These are phyloP conservation scores for Boletellus emodensis DNA, from an alignment of 768 basidiomycete species.

Conservation along the genomic window DNA sequence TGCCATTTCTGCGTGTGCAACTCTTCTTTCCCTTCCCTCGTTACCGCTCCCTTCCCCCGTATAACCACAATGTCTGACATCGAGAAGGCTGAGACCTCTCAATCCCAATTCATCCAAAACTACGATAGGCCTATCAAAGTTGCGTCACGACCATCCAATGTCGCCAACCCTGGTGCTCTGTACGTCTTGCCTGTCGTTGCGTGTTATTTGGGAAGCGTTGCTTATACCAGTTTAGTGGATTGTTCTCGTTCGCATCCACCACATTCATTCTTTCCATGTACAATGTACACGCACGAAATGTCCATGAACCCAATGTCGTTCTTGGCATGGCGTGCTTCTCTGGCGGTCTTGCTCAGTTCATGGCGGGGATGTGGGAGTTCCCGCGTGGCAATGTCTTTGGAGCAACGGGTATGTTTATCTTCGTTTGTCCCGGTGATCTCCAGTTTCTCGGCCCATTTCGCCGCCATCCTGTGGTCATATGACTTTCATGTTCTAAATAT, in stretches of 20 bases:
- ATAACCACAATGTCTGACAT: constrained; percentile 31
- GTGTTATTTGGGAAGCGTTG: not conserved
- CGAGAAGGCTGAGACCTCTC: constrained; percentile 29
- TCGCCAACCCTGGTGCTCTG: constrained; percentile 55
- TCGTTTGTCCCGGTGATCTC: not conserved
- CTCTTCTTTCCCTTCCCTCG: not conserved
- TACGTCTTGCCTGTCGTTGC: constrained; percentile 9
- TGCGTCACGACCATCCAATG: constrained; percentile 30
- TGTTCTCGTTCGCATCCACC: constrained; percentile 81
- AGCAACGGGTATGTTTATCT: constrained; percentile 53
- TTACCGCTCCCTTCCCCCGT: not conserved
- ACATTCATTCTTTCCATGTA: constrained; percentile 75
- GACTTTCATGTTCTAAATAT: not conserved
- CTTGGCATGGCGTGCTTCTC: constrained; percentile 84
- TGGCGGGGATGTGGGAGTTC: constrained; percentile 91
- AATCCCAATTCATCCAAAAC: constrained; percentile 18
- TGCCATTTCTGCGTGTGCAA: not conserved
- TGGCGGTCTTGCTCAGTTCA: constrained; percentile 80
- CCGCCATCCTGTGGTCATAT: not conserved
- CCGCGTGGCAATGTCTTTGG: constrained; percentile 66
- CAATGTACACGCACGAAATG: constrained; percentile 56
- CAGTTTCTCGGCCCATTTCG: not conserved
- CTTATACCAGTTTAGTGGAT: constrained; percentile 44
- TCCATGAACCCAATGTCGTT: constrained; percentile 61
- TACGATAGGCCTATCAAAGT: constrained; percentile 14